These are phyloP conservation scores for Sarcomyxa edulis DNA, from an alignment of 768 basidiomycete genomes.

Conservation along the genomic window DNA sequence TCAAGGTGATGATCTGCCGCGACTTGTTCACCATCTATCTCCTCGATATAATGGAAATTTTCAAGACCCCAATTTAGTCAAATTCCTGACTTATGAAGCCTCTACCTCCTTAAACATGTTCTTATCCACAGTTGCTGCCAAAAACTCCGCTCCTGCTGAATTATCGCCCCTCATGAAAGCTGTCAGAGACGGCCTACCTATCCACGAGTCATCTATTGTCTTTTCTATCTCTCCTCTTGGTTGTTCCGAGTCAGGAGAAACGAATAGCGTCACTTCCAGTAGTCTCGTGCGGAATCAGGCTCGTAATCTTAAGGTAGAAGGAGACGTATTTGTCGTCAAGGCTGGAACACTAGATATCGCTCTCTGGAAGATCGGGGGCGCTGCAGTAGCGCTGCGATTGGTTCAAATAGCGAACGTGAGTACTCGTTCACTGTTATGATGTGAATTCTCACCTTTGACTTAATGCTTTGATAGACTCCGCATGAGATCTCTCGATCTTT, in stretches of 20 bases:
- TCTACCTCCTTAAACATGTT: conserved; percentile 82
- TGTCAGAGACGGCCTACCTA: conserved; percentile 25
- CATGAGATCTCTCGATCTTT: conserved; percentile 75
- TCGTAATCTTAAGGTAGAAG: conserved; percentile 25
- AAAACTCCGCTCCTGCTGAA: conserved; percentile 16
- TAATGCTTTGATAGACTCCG: conserved; percentile 41
- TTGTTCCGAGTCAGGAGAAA: conserved; percentile 6
- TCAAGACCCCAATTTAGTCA: conserved; percentile 63
- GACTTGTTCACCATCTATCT: conserved; percentile 76
- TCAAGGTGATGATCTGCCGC: conserved; percentile 64
- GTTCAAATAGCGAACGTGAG: conserved; percentile 73
- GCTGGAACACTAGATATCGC: conserved; percentile 65
- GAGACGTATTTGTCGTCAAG: conserved; percentile 57
- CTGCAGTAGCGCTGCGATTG: conserved; percentile 64
- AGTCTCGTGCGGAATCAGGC: no score
- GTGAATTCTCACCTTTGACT: background rate
- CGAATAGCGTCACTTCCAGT: conserved; percentile 2
- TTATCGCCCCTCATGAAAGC: conserved; percentile 36
- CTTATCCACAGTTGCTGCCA: conserved; percentile 40
- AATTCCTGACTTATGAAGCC: conserved; percentile 81
- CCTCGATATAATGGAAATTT: conserved; percentile 75
- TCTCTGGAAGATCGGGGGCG: conserved; percentile 81
- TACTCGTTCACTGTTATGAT: conserved; percentile 2
- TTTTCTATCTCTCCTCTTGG: conserved; percentile 30
- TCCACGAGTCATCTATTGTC: conserved; percentile 34